phyloP scores from a whole-genome alignment of 148 eudicot species.

The Polygonum aviculare region DNA sequence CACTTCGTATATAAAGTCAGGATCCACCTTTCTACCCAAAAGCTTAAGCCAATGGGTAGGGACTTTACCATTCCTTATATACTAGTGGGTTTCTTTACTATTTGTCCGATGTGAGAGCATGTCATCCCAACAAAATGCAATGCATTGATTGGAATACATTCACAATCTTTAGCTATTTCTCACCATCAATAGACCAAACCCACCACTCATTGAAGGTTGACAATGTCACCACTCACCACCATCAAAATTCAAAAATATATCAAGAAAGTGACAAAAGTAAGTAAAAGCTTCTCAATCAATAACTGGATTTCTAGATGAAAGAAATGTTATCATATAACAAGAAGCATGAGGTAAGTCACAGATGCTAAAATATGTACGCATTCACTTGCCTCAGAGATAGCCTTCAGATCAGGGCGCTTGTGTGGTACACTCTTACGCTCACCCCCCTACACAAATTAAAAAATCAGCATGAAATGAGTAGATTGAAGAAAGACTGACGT shows the following conservation, averaged over 20 bases:
- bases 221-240: neutral
- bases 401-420: constrained; percentile 43
- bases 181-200: neutral
- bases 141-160: too few species aligned
- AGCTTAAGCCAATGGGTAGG: too few species aligned
- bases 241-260: too few species aligned
- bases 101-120: too few species aligned
- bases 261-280: too few species aligned
- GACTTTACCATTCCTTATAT: too few species aligned
- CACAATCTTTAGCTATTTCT: neutral
- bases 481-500: neutral
- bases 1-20: too few species aligned
- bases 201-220: neutral
- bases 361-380: neutral
- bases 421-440: constrained; percentile 17
- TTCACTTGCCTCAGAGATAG: constrained; percentile 24
- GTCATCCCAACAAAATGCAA: too few species aligned
- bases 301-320: neutral
- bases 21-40: too few species aligned
- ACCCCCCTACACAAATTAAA: constrained; percentile 11
- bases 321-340: neutral
- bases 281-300: too few species aligned
- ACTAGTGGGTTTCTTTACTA: too few species aligned
- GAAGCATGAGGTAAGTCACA: neutral
- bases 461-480: neutral